These are phyloP conservation scores for Zygoascus sp. DNA, from an alignment of 1,139 yeast species.

Conservation along the genomic window DNA sequence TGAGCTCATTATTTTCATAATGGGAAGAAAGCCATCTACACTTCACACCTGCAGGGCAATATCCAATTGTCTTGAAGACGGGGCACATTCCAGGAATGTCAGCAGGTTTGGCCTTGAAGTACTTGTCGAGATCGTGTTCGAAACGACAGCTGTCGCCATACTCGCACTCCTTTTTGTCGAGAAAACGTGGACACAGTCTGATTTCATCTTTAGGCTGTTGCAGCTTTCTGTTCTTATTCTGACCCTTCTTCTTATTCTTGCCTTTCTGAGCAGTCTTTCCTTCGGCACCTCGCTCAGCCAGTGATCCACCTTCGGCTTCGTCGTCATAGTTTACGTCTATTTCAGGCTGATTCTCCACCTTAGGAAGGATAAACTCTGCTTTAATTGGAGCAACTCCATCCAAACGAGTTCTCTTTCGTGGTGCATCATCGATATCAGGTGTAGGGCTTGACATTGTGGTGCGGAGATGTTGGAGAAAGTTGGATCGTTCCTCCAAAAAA, in stretches of 20 bases:
- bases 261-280: conserved; percentile 34
- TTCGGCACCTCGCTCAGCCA: conserved; percentile 38
- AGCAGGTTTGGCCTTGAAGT: conserved; percentile 58
- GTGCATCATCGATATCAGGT: conserved; percentile 7
- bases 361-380: conserved; percentile 22
- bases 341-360: conserved; percentile 11
- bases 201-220: conserved; percentile 63
- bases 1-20: conserved; percentile 45
- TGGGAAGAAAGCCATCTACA: conserved; percentile 92
- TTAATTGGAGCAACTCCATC: conserved; percentile 28
- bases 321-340: conserved; percentile 35
- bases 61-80: conserved; percentile 73
- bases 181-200: conserved; percentile 62
- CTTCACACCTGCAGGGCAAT: conserved; percentile 86
- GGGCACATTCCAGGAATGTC: conserved; percentile 82
- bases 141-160: conserved; percentile 75
- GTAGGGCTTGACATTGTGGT: not conserved
- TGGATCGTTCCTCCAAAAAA: not conserved
- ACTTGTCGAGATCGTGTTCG: conserved; percentile 66
- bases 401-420: conserved; percentile 9
- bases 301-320: conserved; percentile 47
- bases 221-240: conserved; percentile 81
- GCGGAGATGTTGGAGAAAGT: not conserved
- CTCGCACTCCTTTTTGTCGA: conserved; percentile 44
- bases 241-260: conserved; percentile 61